phyloP scores from a whole-genome alignment of 2,329 filamentous ascomycete species.

The Pyricularia sp. region DNA sequence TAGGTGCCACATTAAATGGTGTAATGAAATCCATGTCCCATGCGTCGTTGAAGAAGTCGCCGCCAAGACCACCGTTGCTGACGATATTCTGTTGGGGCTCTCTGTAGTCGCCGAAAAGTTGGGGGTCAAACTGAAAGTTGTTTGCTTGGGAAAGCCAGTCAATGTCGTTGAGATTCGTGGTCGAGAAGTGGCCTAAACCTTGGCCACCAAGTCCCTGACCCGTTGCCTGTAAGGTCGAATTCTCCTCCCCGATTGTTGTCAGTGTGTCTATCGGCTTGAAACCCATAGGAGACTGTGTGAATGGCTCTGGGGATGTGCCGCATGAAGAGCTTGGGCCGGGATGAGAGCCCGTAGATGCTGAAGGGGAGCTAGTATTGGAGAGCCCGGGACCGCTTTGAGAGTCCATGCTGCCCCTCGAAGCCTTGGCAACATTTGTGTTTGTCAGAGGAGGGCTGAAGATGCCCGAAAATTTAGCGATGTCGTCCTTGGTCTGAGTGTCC shows the following conservation, averaged over 20 bases:
- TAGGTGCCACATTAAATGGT: constrained; percentile 61
- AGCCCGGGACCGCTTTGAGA: constrained; percentile 37
- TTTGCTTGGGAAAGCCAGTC: constrained; percentile 75
- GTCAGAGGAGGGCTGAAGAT: constrained; percentile 49
- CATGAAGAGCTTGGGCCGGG: constrained; percentile 55
- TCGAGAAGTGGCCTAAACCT: constrained; percentile 28
- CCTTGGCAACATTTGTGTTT: constrained; percentile 30
- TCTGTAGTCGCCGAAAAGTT: constrained; percentile 85
- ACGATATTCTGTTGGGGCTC: constrained; percentile 80
- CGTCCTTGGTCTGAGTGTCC: constrained; percentile 31
- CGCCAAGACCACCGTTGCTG: constrained; percentile 40
- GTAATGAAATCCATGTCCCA: constrained; percentile 74
- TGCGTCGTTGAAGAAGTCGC: constrained; percentile 61
- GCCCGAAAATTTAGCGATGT: constrained; percentile 44
- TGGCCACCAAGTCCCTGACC: constrained; percentile 1
- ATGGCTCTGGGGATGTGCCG: constrained; percentile 70
- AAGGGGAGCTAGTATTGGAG: constrained; percentile 53
- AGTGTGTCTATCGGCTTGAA: constrained; percentile 54
- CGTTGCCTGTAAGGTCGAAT: background rate
- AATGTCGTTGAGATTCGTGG: constrained; percentile 46
- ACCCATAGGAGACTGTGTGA: constrained; percentile 59
- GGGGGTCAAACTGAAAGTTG: constrained; percentile 79
- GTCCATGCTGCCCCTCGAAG: constrained; percentile 41
- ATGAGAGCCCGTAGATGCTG: constrained; percentile 52
- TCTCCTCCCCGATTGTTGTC: constrained; percentile 58